A percentile compares a stretch with the other conserved stretches of the same genome.
Conservation (phyloP, 1,284 basidiomycete species). For the Amylostereum chailletii region DNA sequence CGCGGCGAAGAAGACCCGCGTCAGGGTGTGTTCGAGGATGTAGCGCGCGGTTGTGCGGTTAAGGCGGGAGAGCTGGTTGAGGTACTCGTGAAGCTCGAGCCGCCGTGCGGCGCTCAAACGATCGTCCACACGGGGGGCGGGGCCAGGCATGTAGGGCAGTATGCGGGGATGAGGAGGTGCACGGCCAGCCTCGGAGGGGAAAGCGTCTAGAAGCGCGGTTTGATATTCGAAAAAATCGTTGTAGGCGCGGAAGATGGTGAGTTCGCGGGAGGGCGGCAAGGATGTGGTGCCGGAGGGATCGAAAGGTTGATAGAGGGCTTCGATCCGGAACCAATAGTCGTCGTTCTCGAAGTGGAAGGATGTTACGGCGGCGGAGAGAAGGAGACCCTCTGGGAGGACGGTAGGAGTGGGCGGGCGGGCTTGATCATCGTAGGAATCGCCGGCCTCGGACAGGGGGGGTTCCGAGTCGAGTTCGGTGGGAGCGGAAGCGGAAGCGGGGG, state of each 20-base stretch:
- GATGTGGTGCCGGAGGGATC: constrained; percentile 39
- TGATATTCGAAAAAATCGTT: constrained; percentile 99
- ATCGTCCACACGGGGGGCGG: constrained; percentile 79
- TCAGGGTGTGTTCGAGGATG: constrained; percentile 74
- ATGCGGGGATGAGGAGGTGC: constrained; percentile 59
- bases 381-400: constrained; percentile 69
- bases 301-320: constrained; percentile 83
- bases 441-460: constrained; percentile 18
- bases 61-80: constrained; percentile 71
- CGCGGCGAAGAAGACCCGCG: constrained; percentile 80
- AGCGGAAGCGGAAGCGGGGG: neutral
- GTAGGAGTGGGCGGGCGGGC: constrained; percentile 24
- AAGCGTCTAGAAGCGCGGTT: constrained; percentile 76
- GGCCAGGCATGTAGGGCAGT: constrained; percentile 95
- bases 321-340: constrained; percentile 95
- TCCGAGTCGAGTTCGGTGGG: constrained; percentile 11
- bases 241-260: constrained; percentile 92
- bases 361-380: constrained; percentile 85
- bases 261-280: constrained; percentile 65
- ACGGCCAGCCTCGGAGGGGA: constrained; percentile 86
- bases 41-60: constrained; percentile 61
- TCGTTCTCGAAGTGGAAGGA: constrained; percentile 96
- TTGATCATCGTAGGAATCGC: constrained; percentile 16
- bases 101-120: constrained; percentile 76
- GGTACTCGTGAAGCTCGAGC: constrained; percentile 84